Conservation (phyloP, 148 eudicot species). For the Chenopodium berlandieri region DNA sequence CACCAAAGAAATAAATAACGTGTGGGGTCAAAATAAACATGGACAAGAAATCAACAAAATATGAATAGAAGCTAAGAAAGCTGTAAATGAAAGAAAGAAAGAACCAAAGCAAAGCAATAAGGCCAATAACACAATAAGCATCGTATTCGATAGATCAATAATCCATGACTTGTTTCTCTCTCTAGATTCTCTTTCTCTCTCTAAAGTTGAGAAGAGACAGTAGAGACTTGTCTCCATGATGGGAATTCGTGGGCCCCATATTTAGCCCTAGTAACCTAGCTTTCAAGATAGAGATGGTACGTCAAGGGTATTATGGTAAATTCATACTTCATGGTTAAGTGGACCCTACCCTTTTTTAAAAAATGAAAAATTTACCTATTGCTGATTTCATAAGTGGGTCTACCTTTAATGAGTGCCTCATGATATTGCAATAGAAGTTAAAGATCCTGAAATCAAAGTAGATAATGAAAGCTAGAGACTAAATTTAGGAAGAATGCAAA, state of each 20-base stretch:
- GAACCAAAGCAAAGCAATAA: conserved; percentile 15
- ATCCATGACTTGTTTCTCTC: neutral
- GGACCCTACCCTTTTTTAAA: neutral
- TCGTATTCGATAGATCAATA: conserved; percentile 11
- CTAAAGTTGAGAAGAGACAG: conserved; percentile 3
- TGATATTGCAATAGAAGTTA: conserved; percentile 8
- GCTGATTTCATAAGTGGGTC: conserved; percentile 16
- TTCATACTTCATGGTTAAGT: neutral
- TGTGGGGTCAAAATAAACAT: conserved; percentile 13
- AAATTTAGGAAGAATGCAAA: neutral
- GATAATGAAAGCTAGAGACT: conserved; percentile 1
- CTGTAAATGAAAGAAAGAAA: neutral
- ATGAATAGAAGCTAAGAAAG: conserved; percentile 18
- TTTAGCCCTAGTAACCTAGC: neutral
- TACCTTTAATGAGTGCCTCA: conserved; percentile 30
- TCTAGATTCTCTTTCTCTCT: neutral
- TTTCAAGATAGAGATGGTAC: conserved; percentile 27
- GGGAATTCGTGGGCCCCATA: conserved; percentile 16
- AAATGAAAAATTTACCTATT: neutral
- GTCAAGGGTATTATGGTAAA: conserved; percentile 23
- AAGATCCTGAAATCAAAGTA: conserved; percentile 29
- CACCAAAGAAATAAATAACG: neutral
- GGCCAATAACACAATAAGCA: conserved; percentile 3
- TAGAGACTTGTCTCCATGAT: conserved; percentile 23
- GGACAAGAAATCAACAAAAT: conserved; percentile 14